Conservation (phyloP, 1,284 basidiomycete genomes). For the Cutaneotrichosporon arboriforme region DNA sequence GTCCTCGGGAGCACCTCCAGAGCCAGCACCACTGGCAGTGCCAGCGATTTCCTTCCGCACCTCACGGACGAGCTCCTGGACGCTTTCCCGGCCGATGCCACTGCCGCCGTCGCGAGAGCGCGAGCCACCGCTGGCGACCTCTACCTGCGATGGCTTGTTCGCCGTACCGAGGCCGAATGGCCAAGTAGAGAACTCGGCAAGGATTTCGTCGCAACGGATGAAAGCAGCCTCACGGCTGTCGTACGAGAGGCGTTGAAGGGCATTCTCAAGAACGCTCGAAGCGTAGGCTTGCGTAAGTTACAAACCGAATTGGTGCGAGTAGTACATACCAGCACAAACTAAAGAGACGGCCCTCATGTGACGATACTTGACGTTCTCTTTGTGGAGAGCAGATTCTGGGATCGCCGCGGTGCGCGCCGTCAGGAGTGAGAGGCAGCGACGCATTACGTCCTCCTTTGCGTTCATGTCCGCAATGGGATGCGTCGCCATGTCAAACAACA, state of each 20-base stretch:
- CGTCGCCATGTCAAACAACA: constrained; percentile 97
- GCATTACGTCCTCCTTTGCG: constrained; percentile 76
- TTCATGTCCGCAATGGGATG: constrained; percentile 89
- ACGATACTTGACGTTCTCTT: constrained; percentile 72
- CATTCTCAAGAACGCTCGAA: constrained; percentile 90
- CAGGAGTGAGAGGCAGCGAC: constrained; percentile 68
- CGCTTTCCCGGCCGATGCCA: constrained; percentile 55
- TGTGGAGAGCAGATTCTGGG: constrained; percentile 61
- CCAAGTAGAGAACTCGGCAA: constrained; percentile 83
- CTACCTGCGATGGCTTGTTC: constrained; percentile 31
- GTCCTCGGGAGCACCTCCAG: constrained; percentile 61
- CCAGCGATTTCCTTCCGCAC: constrained; percentile 66
- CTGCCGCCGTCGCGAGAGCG: constrained; percentile 42
- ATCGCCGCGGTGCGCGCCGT: constrained; percentile 78
- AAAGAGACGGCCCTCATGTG: constrained; percentile 73
- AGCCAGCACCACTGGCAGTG: constrained; percentile 52
- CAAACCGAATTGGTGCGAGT: not conserved
- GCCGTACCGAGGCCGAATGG: constrained; percentile 62
- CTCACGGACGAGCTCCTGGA: constrained; percentile 72
- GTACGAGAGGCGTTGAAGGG: constrained; percentile 75
- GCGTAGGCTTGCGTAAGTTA: constrained; percentile 57
- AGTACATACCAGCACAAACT: constrained; percentile 62
- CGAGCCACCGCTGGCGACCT: constrained; percentile 38
- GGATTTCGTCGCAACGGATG: constrained; percentile 80
- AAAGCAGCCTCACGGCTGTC: constrained; percentile 88